Evolutionary conservation across 1,284 basidiomycete species (phyloP).

Genomic region (Gomphus bonarii): DNA sequence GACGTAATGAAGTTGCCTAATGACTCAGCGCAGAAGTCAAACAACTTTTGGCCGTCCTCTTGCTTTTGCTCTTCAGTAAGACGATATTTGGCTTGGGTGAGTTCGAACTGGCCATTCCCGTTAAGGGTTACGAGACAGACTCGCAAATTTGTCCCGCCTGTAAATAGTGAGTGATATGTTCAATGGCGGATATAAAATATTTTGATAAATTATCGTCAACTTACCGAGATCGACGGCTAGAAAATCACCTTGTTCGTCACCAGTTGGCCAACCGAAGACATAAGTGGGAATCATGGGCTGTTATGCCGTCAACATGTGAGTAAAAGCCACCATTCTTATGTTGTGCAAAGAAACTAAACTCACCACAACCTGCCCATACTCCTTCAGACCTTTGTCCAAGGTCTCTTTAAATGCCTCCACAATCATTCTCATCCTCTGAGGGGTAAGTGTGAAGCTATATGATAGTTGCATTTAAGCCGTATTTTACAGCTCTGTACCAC

Average conservation of each 20-base stretch:
- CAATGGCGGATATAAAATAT: background rate
- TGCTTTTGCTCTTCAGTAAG: constrained; percentile 98
- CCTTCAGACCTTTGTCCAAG: constrained; percentile 78
- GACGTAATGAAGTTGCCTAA: constrained; percentile 81
- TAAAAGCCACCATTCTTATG: constrained; percentile 1
- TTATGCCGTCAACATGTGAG: constrained; percentile 3
- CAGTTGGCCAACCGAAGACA: constrained; percentile 95
- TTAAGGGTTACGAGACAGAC: constrained; percentile 93
- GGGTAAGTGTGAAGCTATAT: constrained; percentile 72
- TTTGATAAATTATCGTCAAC: constrained; percentile 17
- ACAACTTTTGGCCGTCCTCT: constrained; percentile 87
- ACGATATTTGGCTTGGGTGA: constrained; percentile 96
- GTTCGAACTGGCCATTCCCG: constrained; percentile 92
- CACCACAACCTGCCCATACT: constrained; percentile 82
- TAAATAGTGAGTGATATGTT: background rate
- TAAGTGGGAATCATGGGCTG: constrained; percentile 94
- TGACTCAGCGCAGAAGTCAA: constrained; percentile 97
- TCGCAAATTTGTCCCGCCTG: constrained; percentile 91
- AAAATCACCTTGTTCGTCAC: constrained; percentile 83
- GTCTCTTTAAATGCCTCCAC: constrained; percentile 93
- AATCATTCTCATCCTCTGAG: constrained; percentile 95
- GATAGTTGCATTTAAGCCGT: background rate
- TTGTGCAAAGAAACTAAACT: constrained; percentile 26
- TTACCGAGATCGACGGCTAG: constrained; percentile 90
- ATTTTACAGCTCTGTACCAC: constrained; percentile 21